Percentiles rank a stretch among this genome's conserved stretches.
Evolutionary conservation across 192 early-diverging fungal genomes (phyloP).

Genomic region (Martensiomyces pterosporus): DNA sequence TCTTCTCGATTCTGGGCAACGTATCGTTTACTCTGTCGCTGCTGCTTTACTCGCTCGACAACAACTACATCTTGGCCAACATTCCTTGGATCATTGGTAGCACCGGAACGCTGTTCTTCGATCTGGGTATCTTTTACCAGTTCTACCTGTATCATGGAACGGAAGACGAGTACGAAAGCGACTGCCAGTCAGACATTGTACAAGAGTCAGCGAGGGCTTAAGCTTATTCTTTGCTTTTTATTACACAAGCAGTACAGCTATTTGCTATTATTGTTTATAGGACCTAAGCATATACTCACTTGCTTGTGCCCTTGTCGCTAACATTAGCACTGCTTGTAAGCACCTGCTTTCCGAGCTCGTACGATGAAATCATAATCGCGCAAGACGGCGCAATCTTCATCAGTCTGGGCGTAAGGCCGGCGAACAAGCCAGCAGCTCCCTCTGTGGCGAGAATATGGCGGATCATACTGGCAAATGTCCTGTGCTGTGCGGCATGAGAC

Average conservation of each 20-base stretch:
- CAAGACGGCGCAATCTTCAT: slow-evolving; percentile 88
- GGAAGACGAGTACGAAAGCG: neutral
- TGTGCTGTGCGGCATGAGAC: slow-evolving; percentile 17
- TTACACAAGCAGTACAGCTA: too few relatives aligned
- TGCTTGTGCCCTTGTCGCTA: too few relatives aligned
- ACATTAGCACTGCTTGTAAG: too few relatives aligned
- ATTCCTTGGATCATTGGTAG: slow-evolving; percentile 61
- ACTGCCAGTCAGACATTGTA: too few relatives aligned
- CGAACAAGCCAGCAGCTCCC: slow-evolving; percentile 28
- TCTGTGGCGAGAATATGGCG: slow-evolving; percentile 40
- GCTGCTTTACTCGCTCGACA: slow-evolving; percentile 60
- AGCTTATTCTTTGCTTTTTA: too few relatives aligned
- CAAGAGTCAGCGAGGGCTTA: too few relatives aligned
- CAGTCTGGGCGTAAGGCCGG: slow-evolving; percentile 68
- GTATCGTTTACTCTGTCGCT: slow-evolving; percentile 55
- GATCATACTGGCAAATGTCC: slow-evolving; percentile 14
- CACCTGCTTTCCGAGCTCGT: slow-evolving; percentile 64
- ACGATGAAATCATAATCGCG: slow-evolving; percentile 95
- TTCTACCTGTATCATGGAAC: slow-evolving; percentile 52
- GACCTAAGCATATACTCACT: too few relatives aligned
- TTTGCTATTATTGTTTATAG: too few relatives aligned
- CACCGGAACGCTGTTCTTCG: slow-evolving; percentile 63
- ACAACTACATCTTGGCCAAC: slow-evolving; percentile 19
- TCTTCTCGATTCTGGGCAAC: slow-evolving; percentile 70
- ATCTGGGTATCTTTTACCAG: slow-evolving; percentile 65